These are phyloP conservation scores for Isatis lusitanica DNA, from an alignment of 441 rosid genomes.

Conservation along the genomic window DNA sequence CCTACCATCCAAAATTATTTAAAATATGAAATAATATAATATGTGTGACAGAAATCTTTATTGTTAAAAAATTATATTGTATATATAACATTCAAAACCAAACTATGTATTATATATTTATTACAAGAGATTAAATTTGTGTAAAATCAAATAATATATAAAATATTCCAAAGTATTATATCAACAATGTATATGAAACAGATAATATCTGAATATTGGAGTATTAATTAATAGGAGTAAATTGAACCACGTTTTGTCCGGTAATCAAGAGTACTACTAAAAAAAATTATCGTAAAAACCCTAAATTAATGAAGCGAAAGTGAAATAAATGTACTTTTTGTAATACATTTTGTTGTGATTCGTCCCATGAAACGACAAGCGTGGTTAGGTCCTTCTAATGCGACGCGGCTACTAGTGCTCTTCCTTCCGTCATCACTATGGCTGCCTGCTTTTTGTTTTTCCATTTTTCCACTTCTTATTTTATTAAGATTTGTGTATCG, in stretches of 20 bases:
- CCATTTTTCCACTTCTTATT: conserved; percentile 6
- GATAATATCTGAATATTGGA: conserved; percentile 1
- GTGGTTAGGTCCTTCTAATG: conserved; percentile 37
- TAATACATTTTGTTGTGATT: conserved; percentile 20
- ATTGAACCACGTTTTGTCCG: conserved; percentile 4
- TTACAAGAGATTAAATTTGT: not conserved
- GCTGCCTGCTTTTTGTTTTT: conserved; percentile 24
- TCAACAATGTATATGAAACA: not conserved
- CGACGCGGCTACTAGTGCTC: conserved; percentile 42
- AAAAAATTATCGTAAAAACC: not conserved
- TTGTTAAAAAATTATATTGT: too few species aligned
- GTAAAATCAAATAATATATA: not conserved
- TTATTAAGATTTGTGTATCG: not conserved
- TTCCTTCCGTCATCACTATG: conserved; percentile 22
- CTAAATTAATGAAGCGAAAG: conserved; percentile 17
- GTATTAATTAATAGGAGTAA: not conserved
- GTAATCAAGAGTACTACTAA: not conserved
- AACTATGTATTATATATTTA: not conserved
- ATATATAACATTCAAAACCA: not conserved
- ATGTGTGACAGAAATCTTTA: too few species aligned
- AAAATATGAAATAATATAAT: too few species aligned
- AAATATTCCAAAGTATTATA: not conserved
- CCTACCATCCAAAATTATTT: too few species aligned
- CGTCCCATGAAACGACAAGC: conserved; percentile 40
- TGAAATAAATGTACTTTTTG: conserved; percentile 13